These are phyloP conservation scores for Castanea mollissima DNA, from an alignment of 306 rosid genomes.

Conservation along the genomic window DNA sequence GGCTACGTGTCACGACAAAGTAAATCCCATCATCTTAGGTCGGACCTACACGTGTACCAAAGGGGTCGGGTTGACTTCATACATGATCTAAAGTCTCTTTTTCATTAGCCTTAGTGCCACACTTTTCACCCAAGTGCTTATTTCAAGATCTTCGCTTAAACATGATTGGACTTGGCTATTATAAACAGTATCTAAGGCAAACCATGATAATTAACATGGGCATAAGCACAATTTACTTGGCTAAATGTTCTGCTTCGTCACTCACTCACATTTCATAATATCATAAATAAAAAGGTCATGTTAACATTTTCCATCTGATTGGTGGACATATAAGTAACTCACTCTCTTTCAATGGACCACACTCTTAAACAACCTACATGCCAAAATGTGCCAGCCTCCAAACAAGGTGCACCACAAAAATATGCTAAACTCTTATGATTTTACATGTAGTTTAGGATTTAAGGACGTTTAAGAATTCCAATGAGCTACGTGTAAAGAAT, in stretches of 20 bases:
- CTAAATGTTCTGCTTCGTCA: constrained; percentile 37
- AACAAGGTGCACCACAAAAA: constrained; percentile 15
- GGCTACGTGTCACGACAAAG: constrained; percentile 49
- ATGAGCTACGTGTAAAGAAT: constrained; percentile 9
- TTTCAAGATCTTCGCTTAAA: constrained; percentile 1
- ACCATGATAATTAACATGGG: constrained; percentile 3
- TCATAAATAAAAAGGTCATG: constrained; percentile 2
- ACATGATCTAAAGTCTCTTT: not conserved
- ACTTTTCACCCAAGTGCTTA: not conserved
- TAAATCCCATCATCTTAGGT: constrained; percentile 41
- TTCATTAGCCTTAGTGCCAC: not conserved
- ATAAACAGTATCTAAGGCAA: constrained; percentile 18
- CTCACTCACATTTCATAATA: constrained; percentile 29
- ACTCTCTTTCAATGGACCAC: constrained; percentile 6
- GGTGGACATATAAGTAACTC: constrained; percentile 16
- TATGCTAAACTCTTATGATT: not conserved
- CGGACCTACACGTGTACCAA: constrained; percentile 60
- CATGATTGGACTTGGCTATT: constrained; percentile 8
- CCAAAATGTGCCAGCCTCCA: constrained; percentile 20
- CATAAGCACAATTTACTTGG: constrained; percentile 28
- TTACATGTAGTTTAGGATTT: not conserved
- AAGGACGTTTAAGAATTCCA: constrained; percentile 12
- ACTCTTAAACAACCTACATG: constrained; percentile 1
- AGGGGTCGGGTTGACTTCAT: constrained; percentile 36
- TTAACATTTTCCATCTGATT: constrained; percentile 21